A percentile compares a stretch with the other conserved stretches of the same genome.
phyloP scores from a whole-genome alignment of 2,329 filamentous ascomycete species.

The Arthrobotrys musiformis region DNA sequence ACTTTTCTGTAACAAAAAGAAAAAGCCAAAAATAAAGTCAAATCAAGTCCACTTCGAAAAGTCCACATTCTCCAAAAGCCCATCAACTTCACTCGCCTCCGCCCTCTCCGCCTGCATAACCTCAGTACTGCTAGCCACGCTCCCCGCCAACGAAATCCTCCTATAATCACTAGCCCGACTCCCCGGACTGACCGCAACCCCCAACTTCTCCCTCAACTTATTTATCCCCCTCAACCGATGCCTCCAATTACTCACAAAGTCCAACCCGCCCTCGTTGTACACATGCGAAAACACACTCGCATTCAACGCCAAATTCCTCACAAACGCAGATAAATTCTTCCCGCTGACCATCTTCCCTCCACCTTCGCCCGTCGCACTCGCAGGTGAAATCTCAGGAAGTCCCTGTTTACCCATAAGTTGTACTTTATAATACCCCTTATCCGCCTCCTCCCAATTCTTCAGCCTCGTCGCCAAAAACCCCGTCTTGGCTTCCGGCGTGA shows the following conservation, averaged over 20 bases:
- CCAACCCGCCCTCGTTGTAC: conserved; percentile 65
- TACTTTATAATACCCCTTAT: conserved; percentile 80
- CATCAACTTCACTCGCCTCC: conserved; percentile 41
- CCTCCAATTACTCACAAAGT: conserved; percentile 74
- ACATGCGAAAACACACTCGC: conserved; percentile 93
- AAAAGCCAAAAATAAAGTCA: conserved; percentile 21
- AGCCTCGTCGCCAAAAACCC: conserved; percentile 76
- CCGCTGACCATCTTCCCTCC: conserved; percentile 89
- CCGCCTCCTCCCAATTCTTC: conserved; percentile 60
- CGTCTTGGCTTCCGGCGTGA: conserved; percentile 83
- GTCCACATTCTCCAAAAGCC: conserved; percentile 55
- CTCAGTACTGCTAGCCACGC: conserved; percentile 41
- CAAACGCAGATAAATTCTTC: conserved; percentile 82
- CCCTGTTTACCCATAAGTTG: conserved; percentile 87
- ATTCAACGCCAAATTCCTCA: conserved; percentile 88
- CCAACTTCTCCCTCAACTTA: conserved; percentile 76
- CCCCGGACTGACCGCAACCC: conserved; percentile 44
- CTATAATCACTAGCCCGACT: conserved; percentile 54
- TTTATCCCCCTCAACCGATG: conserved; percentile 86
- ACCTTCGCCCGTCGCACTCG: conserved; percentile 65
- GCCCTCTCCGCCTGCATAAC: conserved; percentile 22
- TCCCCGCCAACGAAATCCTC: conserved; percentile 56
- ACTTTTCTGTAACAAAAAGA: conserved; percentile 7
- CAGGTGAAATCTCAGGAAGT: conserved; percentile 91
- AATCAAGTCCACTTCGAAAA: conserved; percentile 57